Base-by-base conservation (phyloP, 441 rosid genomes). In the Jatropha multifida region DNA sequence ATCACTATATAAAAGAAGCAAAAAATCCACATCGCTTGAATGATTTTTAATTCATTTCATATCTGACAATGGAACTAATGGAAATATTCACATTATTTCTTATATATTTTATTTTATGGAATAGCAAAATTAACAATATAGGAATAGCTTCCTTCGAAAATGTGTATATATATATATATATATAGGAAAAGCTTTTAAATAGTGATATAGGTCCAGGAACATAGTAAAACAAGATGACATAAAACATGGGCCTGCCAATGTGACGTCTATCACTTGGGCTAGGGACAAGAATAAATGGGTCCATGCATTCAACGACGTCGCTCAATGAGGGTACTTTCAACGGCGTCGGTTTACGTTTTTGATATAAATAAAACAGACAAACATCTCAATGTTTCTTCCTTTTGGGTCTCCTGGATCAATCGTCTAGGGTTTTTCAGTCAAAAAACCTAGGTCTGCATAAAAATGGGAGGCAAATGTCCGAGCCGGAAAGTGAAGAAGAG, bases 401-500 rank as follows among this genome's bases (percentile, higher is more conserved):
- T 11, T 18, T 9, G 4, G 4, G 2, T 15, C 17, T 1, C 69
- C 69, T 38, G 20, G 48, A 32, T 27, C 60, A 54, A 18, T 55
- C 44, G 2, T 14, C 27, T 67, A 76, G 77, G 81, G 77, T 48
- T 81, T 58, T 51, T 4, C 12, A 4, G 2, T 37, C 20, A 8
- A 44, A 68, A 68, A 56, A 23, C 71, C 77, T 55, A 49, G 38
- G 3, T 18, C 32, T 7, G 17, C 14, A 13, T 62, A 55, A 72
- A 76, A 64, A 90, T 92, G 94, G 99, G 97, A 44, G 89, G 89
- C 63, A 96, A 92, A 75, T 96, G 97, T 64, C 99, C 98, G 2
- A 90, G 89, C 81, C 86, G 98, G 85, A 93, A 93, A 77, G 97
- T 93, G 75, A 96, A 92, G 93, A 96, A 90, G 93, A 86, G 99